phyloP scores from a whole-genome alignment of 2,329 filamentous ascomycete genomes.

The Polytolypa hystricis region DNA sequence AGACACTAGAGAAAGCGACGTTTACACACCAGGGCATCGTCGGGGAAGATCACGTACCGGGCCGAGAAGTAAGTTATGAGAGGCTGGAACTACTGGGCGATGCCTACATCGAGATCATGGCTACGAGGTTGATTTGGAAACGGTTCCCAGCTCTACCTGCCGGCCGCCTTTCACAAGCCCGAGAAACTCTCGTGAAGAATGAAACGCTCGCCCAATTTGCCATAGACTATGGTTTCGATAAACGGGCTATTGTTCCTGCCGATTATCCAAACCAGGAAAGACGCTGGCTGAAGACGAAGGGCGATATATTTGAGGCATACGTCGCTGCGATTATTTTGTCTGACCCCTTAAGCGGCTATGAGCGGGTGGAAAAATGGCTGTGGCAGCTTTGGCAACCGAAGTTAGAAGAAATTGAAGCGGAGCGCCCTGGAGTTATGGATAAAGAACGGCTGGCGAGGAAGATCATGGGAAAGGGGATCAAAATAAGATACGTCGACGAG shows the following conservation, averaged over 20 bases:
- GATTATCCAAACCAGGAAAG: slow-evolving; percentile 36
- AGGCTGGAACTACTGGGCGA: slow-evolving; percentile 83
- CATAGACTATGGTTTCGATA: slow-evolving; percentile 57
- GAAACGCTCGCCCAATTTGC: slow-evolving; percentile 62
- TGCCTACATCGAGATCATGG: slow-evolving; percentile 67
- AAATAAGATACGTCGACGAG: slow-evolving; percentile 48
- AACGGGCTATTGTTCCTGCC: slow-evolving; percentile 47
- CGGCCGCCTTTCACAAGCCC: slow-evolving; percentile 62
- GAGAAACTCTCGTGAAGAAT: slow-evolving; percentile 73
- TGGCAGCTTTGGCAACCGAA: slow-evolving; percentile 61
- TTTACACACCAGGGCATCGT: slow-evolving; percentile 54
- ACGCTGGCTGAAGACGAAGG: slow-evolving; percentile 61
- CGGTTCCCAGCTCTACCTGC: slow-evolving; percentile 55
- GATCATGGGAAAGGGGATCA: slow-evolving; percentile 48
- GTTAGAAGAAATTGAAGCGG: slow-evolving; percentile 32
- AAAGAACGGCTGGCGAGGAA: slow-evolving; percentile 44
- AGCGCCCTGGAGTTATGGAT: slow-evolving; percentile 26
- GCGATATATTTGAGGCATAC: slow-evolving; percentile 86
- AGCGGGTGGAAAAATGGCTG: slow-evolving; percentile 57
- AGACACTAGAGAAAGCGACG: slow-evolving; percentile 48
- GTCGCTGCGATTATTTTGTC: slow-evolving; percentile 67
- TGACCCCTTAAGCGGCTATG: slow-evolving; percentile 51
- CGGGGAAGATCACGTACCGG: slow-evolving; percentile 9
- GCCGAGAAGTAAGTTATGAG: slow-evolving; percentile 54
- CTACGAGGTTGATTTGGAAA: slow-evolving; percentile 62